phyloP scores from a whole-genome alignment of 176 grass and related monocot species.

The Zoysia pacifica region DNA sequence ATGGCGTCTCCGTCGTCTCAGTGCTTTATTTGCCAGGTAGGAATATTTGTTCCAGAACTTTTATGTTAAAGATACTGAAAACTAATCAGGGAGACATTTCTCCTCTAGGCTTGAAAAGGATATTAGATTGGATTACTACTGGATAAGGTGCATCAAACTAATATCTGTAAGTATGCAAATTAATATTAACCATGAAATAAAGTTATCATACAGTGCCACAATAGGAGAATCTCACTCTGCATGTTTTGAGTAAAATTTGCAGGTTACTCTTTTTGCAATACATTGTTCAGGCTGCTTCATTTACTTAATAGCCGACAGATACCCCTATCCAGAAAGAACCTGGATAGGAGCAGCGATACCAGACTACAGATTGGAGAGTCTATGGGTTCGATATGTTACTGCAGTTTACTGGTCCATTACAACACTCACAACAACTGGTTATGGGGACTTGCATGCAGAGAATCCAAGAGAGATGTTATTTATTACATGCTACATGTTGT shows the following conservation, averaged over 20 bases:
- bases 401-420: conserved; percentile 93
- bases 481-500: conserved; percentile 78
- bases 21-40: conserved; percentile 84
- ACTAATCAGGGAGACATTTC: conserved; percentile 20
- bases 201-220: background rate
- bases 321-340: conserved; percentile 64
- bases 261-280: conserved; percentile 86
- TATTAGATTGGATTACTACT: conserved; percentile 82
- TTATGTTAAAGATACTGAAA: conserved; percentile 25
- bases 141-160: conserved; percentile 85
- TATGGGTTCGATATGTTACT: conserved; percentile 83
- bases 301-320: conserved; percentile 88
- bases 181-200: conserved; percentile 9
- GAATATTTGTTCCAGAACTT: conserved; percentile 26
- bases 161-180: conserved; percentile 60
- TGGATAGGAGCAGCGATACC: conserved; percentile 83
- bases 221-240: conserved; percentile 27
- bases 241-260: conserved; percentile 20
- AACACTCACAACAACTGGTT: conserved; percentile 84
- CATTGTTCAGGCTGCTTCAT: conserved; percentile 89
- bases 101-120: conserved; percentile 83
- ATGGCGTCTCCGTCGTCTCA: conserved; percentile 78
- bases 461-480: conserved; percentile 87
- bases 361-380: conserved; percentile 66
- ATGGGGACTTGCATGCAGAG: conserved; percentile 82